Evolutionary conservation across 2,329 filamentous ascomycete species (phyloP), one percentile per base, ranked within the genome.

Genomic region (Aspergillus pseudoterreus): DNA sequence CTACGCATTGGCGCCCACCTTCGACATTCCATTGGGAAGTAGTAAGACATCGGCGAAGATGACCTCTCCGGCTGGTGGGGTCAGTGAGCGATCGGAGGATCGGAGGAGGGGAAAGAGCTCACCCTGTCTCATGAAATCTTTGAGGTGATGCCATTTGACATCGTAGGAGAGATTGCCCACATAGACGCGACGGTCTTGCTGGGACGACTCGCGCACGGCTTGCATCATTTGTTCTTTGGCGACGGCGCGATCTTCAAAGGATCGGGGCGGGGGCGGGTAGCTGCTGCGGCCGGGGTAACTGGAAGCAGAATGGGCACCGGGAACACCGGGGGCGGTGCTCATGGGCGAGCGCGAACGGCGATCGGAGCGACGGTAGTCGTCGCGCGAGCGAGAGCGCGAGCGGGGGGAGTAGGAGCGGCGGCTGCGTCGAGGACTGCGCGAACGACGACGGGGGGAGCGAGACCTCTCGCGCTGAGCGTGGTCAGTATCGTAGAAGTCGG

Each of bases 21-120:
- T 99, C 90, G 92, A 97, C 94, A 99, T 99, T 92, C 94, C 94
- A 84, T 99, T 99, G 71, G 94, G 94, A 87, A 99, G 91, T 77
- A 96, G 83, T 78, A 99, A 86, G 72, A 99, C 94, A 83, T 99
- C 94, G 81, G 94, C 94, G 80, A 96, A 99, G 80, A 97, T 85
- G 75, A 99, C 94, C 77, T 97, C 92, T 83, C 94, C 94, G 80
- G 94, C 94, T 97, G 77, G 27, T 10, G 6, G 27, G 27, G 27
- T 30, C 27, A 30, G 27, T 30, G 27, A 30, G 27, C 27, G 27
- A 30, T 10, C 1, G 27, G 27, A 8, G 27, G 6, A 1, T 30
- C 27, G 27, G 27, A 4, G 27, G 27, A 11, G 10, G 59, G 60
- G 61, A n/a, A n/a, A n/a, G 62, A 19, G 62, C 87, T 80, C 81